These are phyloP conservation scores for Polyplosphaeria fusca DNA, from an alignment of 495 filamentous ascomycete species.

Conservation along the genomic window DNA sequence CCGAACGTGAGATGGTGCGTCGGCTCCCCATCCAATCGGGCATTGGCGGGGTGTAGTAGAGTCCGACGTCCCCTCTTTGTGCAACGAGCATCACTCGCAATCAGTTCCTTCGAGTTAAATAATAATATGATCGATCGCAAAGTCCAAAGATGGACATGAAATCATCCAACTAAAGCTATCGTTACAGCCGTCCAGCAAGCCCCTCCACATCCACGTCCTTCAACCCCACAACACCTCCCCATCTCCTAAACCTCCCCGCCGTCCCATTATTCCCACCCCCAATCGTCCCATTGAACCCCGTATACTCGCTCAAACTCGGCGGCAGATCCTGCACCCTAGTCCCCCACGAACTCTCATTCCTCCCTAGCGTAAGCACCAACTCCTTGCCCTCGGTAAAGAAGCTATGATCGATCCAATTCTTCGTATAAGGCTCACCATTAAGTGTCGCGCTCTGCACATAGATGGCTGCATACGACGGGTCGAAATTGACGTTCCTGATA, in stretches of 20 bases:
- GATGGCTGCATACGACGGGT: constrained; percentile 54
- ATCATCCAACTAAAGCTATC: no score
- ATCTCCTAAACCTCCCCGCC: constrained; percentile 7
- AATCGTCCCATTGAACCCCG: constrained; percentile 23
- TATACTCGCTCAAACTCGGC: constrained; percentile 50
- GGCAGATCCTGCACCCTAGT: constrained; percentile 51
- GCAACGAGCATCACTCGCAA: no score
- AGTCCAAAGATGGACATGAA: no score
- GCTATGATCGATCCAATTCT: constrained; percentile 56
- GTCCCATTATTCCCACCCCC: not conserved
- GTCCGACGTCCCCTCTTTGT: no score
- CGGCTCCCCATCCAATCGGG: not conserved
- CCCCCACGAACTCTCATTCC: constrained; percentile 53
- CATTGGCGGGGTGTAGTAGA: no score
- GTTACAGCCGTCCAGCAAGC: no score
- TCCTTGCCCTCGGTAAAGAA: constrained; percentile 53
- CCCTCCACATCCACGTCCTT: not conserved
- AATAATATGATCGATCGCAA: no score
- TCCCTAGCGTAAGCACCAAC: constrained; percentile 50
- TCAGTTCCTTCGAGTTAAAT: no score
- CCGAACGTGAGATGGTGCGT: not conserved
- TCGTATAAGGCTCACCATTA: constrained; percentile 50
- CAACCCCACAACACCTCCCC: not conserved
- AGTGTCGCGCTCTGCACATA: constrained; percentile 54
- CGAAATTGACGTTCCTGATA: constrained; percentile 60